These are phyloP conservation scores for Verticillium zaregamsianum DNA, from an alignment of 2,329 filamentous ascomycete genomes.

Conservation along the genomic window DNA sequence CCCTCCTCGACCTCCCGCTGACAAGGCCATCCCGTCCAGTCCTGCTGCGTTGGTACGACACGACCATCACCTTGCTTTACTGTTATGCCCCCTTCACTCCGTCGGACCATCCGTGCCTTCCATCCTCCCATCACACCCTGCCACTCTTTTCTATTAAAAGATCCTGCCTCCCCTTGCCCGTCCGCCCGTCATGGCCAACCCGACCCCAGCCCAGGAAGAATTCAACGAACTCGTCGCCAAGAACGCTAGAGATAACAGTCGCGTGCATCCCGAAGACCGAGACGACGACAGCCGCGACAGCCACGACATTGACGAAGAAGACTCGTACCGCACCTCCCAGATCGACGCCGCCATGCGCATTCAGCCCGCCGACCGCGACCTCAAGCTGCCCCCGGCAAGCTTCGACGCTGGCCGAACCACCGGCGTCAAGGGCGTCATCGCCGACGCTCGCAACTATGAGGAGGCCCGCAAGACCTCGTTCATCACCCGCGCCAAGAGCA, in stretches of 20 bases:
- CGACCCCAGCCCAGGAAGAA: conserved; percentile 61
- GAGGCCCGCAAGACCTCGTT: conserved; percentile 56
- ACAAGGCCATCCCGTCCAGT: background rate
- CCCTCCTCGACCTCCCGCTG: conserved; percentile 10
- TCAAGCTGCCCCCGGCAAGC: conserved; percentile 58
- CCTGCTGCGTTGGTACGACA: background rate
- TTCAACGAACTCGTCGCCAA: conserved; percentile 59
- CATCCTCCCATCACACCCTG: background rate
- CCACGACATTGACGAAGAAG: conserved; percentile 49
- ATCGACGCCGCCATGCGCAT: conserved; percentile 65
- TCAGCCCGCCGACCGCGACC: conserved; percentile 49
- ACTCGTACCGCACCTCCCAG: conserved; percentile 45
- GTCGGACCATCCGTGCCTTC: conserved; percentile 6
- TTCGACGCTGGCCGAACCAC: conserved; percentile 69
- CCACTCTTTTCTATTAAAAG: conserved; percentile 29
- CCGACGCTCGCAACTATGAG: conserved; percentile 75
- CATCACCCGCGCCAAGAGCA: conserved; percentile 46
- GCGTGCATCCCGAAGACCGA: conserved; percentile 56
- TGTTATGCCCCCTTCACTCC: conserved; percentile 3
- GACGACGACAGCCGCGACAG: conserved; percentile 37
- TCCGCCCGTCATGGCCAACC: conserved; percentile 44
- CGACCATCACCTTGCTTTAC: background rate
- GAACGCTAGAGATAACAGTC: conserved; percentile 39
- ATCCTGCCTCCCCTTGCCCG: conserved; percentile 9
- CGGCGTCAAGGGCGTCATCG: conserved; percentile 83